Evolutionary conservation across 1,139 yeast genomes (phyloP).

Genomic region (Suhomyces chickasaworum): DNA sequence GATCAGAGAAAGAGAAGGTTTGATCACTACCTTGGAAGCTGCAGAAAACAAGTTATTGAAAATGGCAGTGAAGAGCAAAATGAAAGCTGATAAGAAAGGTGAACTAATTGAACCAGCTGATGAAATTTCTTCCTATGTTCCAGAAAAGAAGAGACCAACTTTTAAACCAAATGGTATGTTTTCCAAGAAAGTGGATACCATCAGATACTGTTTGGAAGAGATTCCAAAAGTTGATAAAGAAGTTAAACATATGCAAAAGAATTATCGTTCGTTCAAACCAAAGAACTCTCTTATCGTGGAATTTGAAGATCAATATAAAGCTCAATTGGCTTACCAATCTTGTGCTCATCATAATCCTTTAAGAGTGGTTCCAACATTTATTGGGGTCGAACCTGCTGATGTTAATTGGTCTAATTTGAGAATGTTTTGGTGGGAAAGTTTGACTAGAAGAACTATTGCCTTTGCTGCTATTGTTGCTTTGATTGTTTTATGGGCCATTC

Average conservation of each 20-base stretch:
- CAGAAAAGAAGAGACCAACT: conserved; percentile 75
- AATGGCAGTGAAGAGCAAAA: conserved; percentile 60
- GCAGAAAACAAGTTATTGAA: conserved; percentile 65
- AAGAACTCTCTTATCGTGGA: conserved; percentile 67
- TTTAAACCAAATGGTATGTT: conserved; percentile 60
- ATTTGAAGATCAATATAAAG: conserved; percentile 68
- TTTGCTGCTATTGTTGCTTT: conserved; percentile 57
- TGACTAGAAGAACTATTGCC: conserved; percentile 61
- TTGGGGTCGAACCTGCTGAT: conserved; percentile 65
- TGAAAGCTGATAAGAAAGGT: conserved; percentile 67
- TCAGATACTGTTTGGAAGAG: conserved; percentile 57
- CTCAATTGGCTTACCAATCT: conserved; percentile 70
- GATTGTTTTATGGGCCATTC: conserved; percentile 87
- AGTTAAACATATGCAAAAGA: conserved; percentile 53
- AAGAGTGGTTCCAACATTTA: conserved; percentile 49
- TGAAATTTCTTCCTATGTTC: conserved; percentile 66
- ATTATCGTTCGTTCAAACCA: conserved; percentile 45
- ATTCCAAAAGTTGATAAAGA: conserved; percentile 58
- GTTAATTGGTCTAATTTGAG: conserved; percentile 71
- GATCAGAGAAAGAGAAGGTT: conserved; percentile 61
- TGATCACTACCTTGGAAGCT: conserved; percentile 66
- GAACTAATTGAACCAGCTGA: conserved; percentile 47
- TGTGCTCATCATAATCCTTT: conserved; percentile 55
- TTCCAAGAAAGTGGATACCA: conserved; percentile 58
- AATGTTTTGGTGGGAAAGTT: conserved; percentile 81